Conservation (phyloP, 2,329 filamentous ascomycete genomes). For the Penicillium sp. region DNA sequence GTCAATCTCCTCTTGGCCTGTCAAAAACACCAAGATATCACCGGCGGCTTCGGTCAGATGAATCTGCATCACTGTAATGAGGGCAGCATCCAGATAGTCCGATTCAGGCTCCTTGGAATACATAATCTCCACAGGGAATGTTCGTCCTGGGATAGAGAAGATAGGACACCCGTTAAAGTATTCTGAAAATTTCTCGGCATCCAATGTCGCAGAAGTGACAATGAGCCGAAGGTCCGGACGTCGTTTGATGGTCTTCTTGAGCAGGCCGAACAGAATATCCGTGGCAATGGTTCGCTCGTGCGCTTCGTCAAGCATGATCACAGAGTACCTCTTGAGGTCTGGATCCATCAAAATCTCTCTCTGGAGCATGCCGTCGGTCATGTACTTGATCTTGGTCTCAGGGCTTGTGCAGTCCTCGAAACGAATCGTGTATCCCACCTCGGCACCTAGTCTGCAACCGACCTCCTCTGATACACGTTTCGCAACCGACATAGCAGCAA, state of each 20-base stretch:
- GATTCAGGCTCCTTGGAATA: conserved; percentile 93
- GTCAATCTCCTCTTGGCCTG: conserved; percentile 96
- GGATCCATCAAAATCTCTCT: conserved; percentile 91
- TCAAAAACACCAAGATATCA: conserved; percentile 94
- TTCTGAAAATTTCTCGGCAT: conserved; percentile 93
- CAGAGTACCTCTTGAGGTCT: conserved; percentile 80
- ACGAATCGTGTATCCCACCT: conserved; percentile 95
- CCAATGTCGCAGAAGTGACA: conserved; percentile 90
- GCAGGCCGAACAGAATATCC: conserved; percentile 84
- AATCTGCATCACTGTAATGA: conserved; percentile 98
- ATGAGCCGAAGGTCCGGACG: conserved; percentile 88
- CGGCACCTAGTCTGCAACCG: conserved; percentile 79
- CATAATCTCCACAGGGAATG: conserved; percentile 91
- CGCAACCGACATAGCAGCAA: conserved; percentile 94
- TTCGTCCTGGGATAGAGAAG: conserved; percentile 91
- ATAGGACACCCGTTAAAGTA: conserved; percentile 97
- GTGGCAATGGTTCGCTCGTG: conserved; percentile 96
- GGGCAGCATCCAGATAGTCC: conserved; percentile 86
- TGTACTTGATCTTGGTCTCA: conserved; percentile 93
- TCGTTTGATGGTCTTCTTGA: conserved; percentile 87
- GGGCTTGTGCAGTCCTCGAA: conserved; percentile 92
- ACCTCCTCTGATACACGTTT: conserved; percentile 96
- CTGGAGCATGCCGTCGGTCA: conserved; percentile 98
- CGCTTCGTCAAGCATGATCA: conserved; percentile 97
- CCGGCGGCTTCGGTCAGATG: conserved; percentile 87